Conservation (phyloP, 257 asterid genomes). For the Cordia subcordata region DNA sequence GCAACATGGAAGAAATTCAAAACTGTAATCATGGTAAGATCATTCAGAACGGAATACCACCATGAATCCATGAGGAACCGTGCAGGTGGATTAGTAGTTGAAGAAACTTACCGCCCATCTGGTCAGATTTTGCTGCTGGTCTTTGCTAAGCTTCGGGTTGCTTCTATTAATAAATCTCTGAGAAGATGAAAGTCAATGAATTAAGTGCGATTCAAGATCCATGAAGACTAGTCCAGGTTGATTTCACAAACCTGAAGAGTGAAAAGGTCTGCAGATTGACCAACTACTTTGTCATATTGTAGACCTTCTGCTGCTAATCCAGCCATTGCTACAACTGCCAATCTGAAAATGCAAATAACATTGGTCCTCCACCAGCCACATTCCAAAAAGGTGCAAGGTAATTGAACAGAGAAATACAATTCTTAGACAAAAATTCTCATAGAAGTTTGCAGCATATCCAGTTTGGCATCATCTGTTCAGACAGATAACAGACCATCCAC, state of each 20-base stretch:
- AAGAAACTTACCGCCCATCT: constrained; percentile 89
- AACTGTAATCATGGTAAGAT: background rate
- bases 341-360: constrained; percentile 31
- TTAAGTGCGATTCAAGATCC: background rate
- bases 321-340: constrained; percentile 95
- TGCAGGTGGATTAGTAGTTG: background rate
- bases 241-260: constrained; percentile 65
- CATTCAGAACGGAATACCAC: no score
- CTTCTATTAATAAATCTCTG: constrained; percentile 93
- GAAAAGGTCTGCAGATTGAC: constrained; percentile 94
- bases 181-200: constrained; percentile 12
- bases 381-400: no score
- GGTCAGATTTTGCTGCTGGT: constrained; percentile 93
- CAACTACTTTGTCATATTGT: constrained; percentile 83
- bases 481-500: no score
- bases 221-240: background rate
- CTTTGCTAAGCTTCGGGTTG: constrained; percentile 79
- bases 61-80: no score
- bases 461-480: no score
- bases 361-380: background rate
- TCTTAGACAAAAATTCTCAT: no score
- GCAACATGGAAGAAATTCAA: background rate
- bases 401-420: no score
- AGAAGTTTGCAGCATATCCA: no score
- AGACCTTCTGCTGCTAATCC: constrained; percentile 97